These are phyloP conservation scores for Crithidia thermophila DNA, from an alignment of 208 protist genomes.

Conservation along the genomic window DNA sequence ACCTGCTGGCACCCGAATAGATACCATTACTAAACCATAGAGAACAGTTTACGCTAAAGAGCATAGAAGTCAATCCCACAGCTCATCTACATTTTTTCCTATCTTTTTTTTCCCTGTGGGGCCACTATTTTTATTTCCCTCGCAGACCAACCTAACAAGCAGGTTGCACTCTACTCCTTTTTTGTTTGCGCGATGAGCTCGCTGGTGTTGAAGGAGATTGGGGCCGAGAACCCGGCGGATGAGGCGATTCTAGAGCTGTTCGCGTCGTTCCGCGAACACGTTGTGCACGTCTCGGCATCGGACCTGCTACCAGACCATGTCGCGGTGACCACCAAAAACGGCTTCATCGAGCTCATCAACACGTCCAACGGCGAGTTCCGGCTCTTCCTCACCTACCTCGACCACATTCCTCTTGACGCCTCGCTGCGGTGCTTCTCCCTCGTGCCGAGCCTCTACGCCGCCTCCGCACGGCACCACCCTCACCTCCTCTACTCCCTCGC, in stretches of 20 bases:
- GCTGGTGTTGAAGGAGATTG: slow-evolving; percentile 61
- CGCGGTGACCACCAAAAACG: slow-evolving; percentile 70
- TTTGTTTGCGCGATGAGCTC: slow-evolving; percentile 35
- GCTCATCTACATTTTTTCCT: too few species aligned
- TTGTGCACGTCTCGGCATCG: slow-evolving; percentile 57
- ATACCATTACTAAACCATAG: too few species aligned
- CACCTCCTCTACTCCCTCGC: slow-evolving; percentile 71
- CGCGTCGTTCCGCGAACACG: slow-evolving; percentile 60
- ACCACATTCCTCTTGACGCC: slow-evolving; percentile 63
- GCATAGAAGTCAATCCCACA: too few species aligned
- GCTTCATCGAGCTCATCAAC: slow-evolving; percentile 82
- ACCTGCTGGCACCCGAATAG: too few species aligned
- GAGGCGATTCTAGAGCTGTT: slow-evolving; percentile 64
- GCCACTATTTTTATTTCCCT: too few species aligned
- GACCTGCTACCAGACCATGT: slow-evolving; percentile 53
- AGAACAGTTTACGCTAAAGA: too few species aligned
- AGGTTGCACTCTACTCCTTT: too few species aligned
- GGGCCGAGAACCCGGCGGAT: slow-evolving; percentile 41
- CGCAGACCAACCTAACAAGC: too few species aligned
- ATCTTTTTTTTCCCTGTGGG: not conserved
- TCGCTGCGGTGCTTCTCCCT: slow-evolving; percentile 81
- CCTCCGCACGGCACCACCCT: slow-evolving; percentile 21
- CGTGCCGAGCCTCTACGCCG: slow-evolving; percentile 43
- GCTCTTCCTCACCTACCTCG: slow-evolving; percentile 76
- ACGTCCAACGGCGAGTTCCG: slow-evolving; percentile 68